Conservation (phyloP, 352 stramenopile genomes). For the Phytophthora citricola region DNA sequence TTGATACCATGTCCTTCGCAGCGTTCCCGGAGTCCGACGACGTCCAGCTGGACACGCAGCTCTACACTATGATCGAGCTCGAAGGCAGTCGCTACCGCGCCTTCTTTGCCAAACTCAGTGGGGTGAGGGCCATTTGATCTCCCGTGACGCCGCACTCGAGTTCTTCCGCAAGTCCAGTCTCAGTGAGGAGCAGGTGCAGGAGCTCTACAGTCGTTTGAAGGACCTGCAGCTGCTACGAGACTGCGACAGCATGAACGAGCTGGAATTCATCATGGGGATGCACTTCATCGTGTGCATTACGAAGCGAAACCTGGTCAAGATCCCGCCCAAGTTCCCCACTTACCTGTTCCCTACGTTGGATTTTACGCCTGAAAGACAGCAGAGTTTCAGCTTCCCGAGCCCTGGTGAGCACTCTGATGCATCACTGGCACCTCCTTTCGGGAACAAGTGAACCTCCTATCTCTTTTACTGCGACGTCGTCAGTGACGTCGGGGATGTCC, state of each 20-base stretch:
- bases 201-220: constrained; percentile 62
- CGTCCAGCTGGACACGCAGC: constrained; percentile 36
- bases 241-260: constrained; percentile 43
- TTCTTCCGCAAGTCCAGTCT: constrained; percentile 74
- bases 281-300: constrained; percentile 85
- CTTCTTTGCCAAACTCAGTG: constrained; percentile 64
- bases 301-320: constrained; percentile 60
- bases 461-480: constrained; percentile 8
- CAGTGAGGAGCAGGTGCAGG: constrained; percentile 54
- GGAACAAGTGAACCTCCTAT: background rate
- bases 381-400: constrained; percentile 20
- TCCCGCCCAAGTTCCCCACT: constrained; percentile 56
- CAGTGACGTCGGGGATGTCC: constrained; percentile 13
- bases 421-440: constrained; percentile 10
- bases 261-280: constrained; percentile 76
- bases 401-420: constrained; percentile 10
- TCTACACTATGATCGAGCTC: constrained; percentile 73
- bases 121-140: constrained; percentile 25
- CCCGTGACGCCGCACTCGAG: constrained; percentile 39
- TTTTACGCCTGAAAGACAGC: constrained; percentile 35
- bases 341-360: constrained; percentile 73
- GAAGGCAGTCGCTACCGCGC: constrained; percentile 60
- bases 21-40: constrained; percentile 18
- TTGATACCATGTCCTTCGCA: constrained; percentile 20
- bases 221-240: constrained; percentile 43